Conservation (phyloP, 2,329 filamentous ascomycete species). For the Alternaria triticina region DNA sequence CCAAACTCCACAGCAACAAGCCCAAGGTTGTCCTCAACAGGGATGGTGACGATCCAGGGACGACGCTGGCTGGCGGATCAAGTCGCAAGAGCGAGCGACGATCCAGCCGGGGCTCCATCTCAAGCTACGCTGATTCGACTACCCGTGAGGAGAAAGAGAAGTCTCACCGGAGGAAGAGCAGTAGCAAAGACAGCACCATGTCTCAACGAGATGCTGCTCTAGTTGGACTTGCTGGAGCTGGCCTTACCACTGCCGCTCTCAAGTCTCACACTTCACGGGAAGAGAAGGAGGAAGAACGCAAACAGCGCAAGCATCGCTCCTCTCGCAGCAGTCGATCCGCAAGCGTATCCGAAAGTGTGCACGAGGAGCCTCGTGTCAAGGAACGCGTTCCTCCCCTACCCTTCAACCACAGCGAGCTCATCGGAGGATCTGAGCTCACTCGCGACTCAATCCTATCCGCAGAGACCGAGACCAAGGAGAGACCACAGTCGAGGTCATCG, state of each 20-base stretch:
- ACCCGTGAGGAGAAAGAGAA: slow-evolving; percentile 58
- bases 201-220: slow-evolving; percentile 61
- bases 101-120: slow-evolving; percentile 59
- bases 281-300: slow-evolving; percentile 50
- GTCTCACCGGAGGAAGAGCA: slow-evolving; percentile 58
- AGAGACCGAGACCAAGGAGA: slow-evolving; percentile 65
- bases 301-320: slow-evolving; percentile 54
- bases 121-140: slow-evolving; percentile 46
- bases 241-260: slow-evolving; percentile 67
- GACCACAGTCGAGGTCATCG: slow-evolving; percentile 66
- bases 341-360: slow-evolving; percentile 61
- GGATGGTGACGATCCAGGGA: slow-evolving; percentile 64
- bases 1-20: slow-evolving; percentile 61
- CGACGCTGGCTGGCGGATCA: slow-evolving; percentile 63
- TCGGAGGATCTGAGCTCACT: slow-evolving; percentile 80
- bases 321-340: slow-evolving; percentile 58
- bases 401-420: slow-evolving; percentile 78
- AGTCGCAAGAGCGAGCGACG: slow-evolving; percentile 59
- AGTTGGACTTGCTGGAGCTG: slow-evolving; percentile 60
- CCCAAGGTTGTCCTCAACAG: slow-evolving; percentile 67
- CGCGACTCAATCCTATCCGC: slow-evolving; percentile 86
- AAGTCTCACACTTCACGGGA: slow-evolving; percentile 70
- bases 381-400: slow-evolving; percentile 80
- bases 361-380: slow-evolving; percentile 57
- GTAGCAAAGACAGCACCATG: slow-evolving; percentile 50